These are phyloP conservation scores for Gleditsia sinensis DNA, from an alignment of 306 rosid species.

Conservation along the genomic window DNA sequence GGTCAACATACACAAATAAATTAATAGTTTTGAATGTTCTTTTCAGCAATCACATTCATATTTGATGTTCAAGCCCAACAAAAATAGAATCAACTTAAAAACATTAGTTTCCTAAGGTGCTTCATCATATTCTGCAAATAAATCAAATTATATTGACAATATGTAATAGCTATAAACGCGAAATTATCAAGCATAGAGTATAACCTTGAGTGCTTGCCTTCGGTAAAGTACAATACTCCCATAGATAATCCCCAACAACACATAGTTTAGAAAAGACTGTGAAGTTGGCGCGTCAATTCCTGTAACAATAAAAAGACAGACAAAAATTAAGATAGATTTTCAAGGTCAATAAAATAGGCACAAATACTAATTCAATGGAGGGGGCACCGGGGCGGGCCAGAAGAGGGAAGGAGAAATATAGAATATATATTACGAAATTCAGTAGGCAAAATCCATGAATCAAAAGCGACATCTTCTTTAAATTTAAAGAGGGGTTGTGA, in stretches of 20 bases:
- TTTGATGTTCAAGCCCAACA: background rate
- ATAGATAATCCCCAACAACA: constrained; percentile 70
- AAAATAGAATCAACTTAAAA: background rate
- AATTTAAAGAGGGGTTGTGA: background rate
- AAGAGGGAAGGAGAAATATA: background rate
- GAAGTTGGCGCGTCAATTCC: constrained; percentile 85
- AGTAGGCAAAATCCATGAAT: background rate
- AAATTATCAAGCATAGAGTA: constrained; percentile 20
- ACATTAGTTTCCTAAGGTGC: background rate
- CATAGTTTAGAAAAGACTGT: constrained; percentile 85
- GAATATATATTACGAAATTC: background rate
- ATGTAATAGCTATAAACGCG: background rate
- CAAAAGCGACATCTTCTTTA: background rate
- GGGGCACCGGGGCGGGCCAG: background rate
- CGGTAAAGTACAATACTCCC: constrained; percentile 62
- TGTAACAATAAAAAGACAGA: constrained; percentile 27
- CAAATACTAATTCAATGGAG: background rate
- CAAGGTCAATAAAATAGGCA: background rate
- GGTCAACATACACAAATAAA: background rate
- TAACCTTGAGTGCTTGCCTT: constrained; percentile 78
- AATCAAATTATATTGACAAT: background rate
- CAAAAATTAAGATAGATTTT: background rate
- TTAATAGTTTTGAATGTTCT: background rate
- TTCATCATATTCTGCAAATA: background rate
- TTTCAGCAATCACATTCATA: background rate